phyloP scores from a whole-genome alignment of 257 asterid genomes.

The Lycium ferocissimum region DNA sequence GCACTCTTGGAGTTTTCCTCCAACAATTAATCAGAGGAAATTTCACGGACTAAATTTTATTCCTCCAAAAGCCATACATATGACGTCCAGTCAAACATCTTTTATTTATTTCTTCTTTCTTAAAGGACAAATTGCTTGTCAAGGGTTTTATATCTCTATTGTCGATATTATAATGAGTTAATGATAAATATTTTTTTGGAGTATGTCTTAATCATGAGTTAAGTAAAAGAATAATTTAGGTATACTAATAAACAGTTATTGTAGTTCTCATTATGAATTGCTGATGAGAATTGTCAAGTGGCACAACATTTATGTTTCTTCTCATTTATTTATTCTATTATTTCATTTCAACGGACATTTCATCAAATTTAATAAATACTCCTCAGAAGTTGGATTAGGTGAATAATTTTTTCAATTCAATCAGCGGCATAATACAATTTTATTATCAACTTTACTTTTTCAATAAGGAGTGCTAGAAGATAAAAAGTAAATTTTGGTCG shows the following conservation, averaged over 20 bases:
- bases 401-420: background rate
- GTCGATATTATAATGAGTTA: background rate
- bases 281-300: slow-evolving; percentile 2
- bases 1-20: slow-evolving; percentile 25
- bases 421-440: background rate
- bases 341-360: background rate
- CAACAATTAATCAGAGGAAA: background rate
- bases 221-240: background rate
- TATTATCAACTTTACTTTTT: background rate
- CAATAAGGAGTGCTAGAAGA: background rate
- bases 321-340: background rate
- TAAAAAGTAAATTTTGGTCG: background rate
- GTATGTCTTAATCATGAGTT: background rate
- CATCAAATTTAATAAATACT: background rate
- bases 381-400: slow-evolving; percentile 26
- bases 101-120: background rate
- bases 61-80: background rate
- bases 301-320: background rate
- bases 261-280: background rate
- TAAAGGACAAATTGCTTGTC: background rate
- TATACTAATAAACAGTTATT: background rate
- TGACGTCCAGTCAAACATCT: slow-evolving; percentile 13
- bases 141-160: background rate
- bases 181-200: background rate
- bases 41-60: background rate